phyloP scores from a whole-genome alignment of 2,329 filamentous ascomycete species.

The Clonostachys byssicola region DNA sequence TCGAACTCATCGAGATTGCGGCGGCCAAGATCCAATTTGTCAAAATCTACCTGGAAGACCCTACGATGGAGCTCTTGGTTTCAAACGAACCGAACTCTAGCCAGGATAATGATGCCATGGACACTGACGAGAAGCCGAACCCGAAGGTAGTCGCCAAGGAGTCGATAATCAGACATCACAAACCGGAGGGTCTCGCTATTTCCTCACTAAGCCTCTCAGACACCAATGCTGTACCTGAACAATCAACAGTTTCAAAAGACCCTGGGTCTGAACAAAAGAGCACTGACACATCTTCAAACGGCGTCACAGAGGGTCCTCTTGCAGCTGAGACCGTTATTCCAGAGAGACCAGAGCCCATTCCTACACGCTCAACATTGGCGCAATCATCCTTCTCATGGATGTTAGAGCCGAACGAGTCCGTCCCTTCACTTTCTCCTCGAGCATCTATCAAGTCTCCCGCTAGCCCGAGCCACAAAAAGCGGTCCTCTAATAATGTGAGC shows the following conservation, averaged over 20 bases:
- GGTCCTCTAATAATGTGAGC: constrained; percentile 34
- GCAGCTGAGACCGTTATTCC: background rate
- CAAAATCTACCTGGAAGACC: constrained; percentile 57
- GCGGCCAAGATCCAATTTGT: constrained; percentile 63
- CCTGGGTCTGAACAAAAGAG: background rate
- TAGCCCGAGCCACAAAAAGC: constrained; percentile 28
- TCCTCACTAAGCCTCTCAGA: background rate
- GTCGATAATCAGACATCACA: no score
- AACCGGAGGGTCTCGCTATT: background rate
- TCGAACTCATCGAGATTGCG: constrained; percentile 53
- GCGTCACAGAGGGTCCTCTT: background rate
- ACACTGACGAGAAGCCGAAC: background rate
- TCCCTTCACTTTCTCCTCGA: constrained; percentile 8
- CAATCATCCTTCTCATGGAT: constrained; percentile 80
- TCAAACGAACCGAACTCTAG: background rate
- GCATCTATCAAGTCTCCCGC: constrained; percentile 20
- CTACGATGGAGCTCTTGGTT: constrained; percentile 35
- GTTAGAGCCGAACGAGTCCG: constrained; percentile 53
- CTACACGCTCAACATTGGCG: constrained; percentile 61
- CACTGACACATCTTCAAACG: background rate
- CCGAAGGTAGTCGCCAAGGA: no score
- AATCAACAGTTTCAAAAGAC: background rate
- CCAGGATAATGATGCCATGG: constrained; percentile 1
- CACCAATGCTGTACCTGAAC: background rate
- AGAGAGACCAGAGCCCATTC: constrained; percentile 32